Percentiles rank a stretch among this genome's conserved stretches.
Evolutionary conservation across 352 stramenopile genomes (phyloP).

Genomic region (Phytophthora aleatoria): DNA sequence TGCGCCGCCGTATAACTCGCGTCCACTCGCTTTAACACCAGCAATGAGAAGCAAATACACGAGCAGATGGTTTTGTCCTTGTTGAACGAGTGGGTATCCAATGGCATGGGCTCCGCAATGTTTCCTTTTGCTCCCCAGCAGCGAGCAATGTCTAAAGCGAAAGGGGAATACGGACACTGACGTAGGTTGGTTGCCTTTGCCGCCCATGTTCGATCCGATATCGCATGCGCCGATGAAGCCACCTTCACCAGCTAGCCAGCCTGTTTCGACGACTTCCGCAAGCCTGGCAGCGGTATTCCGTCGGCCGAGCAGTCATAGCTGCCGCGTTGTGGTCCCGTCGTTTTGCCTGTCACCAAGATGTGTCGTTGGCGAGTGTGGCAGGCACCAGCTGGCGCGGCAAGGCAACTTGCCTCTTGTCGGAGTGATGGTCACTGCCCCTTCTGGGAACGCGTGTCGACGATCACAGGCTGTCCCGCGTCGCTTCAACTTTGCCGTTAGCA

Average conservation of each 20-base stretch:
- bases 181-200: slow-evolving; percentile 9
- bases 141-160: slow-evolving; percentile 18
- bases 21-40: slow-evolving; percentile 27
- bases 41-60: slow-evolving; percentile 19
- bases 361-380: slow-evolving; percentile 26
- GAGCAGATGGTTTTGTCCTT: slow-evolving; percentile 2
- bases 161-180: slow-evolving; percentile 15
- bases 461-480: slow-evolving; percentile 36
- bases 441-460: slow-evolving; percentile 35
- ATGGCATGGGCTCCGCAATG: slow-evolving; percentile 3
- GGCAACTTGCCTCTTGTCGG: slow-evolving; percentile 20
- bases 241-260: slow-evolving; percentile 14
- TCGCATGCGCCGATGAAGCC: slow-evolving; percentile 6
- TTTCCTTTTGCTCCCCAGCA: slow-evolving; percentile 16
- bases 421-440: slow-evolving; percentile 45
- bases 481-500: slow-evolving; percentile 50
- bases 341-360: slow-evolving; percentile 30
- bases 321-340: slow-evolving; percentile 19
- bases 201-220: slow-evolving; percentile 4
- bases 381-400: slow-evolving; percentile 3
- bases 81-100: slow-evolving; percentile 6
- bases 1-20: slow-evolving; percentile 15
- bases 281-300: slow-evolving; percentile 21
- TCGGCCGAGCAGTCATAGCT: slow-evolving; percentile 15
- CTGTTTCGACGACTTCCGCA: slow-evolving; percentile 7